These are phyloP conservation scores for Aspergillus cavernicola DNA, from an alignment of 495 filamentous ascomycete species.

Conservation along the genomic window DNA sequence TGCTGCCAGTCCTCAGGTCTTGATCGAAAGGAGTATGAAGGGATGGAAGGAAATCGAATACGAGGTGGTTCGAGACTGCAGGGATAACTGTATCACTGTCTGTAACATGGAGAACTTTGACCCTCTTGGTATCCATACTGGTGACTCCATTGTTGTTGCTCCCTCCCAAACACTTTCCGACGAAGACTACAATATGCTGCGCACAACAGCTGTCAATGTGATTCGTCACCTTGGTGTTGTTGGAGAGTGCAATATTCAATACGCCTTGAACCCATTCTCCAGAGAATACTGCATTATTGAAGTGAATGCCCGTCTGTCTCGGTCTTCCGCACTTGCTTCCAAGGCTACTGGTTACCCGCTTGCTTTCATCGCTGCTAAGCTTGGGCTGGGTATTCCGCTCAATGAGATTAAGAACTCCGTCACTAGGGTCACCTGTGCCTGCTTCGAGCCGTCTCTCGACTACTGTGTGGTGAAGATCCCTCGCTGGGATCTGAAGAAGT, in stretches of 20 bases:
- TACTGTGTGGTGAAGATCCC: slow-evolving; percentile 99
- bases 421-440: slow-evolving; percentile 92
- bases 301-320: slow-evolving; percentile 95
- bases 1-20: slow-evolving; percentile 89
- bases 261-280: slow-evolving; percentile 94
- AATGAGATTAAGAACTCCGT: slow-evolving; percentile 97
- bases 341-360: slow-evolving; percentile 98
- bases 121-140: slow-evolving; percentile 95
- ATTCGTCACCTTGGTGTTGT: slow-evolving; percentile 96
- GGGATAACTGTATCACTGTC: slow-evolving; percentile 98
- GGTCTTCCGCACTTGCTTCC: slow-evolving; percentile 93
- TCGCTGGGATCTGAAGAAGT: slow-evolving; percentile 98
- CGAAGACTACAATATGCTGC: slow-evolving; percentile 99
- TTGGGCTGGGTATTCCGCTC: slow-evolving; percentile 89
- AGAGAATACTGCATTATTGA: slow-evolving; percentile 98
- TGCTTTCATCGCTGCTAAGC: slow-evolving; percentile 93
- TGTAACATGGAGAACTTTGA: slow-evolving; percentile 99
- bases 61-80: slow-evolving; percentile 92
- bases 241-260: slow-evolving; percentile 98
- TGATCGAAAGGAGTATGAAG: slow-evolving; percentile 98
- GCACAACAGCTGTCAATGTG: slow-evolving; percentile 97
- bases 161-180: slow-evolving; percentile 96
- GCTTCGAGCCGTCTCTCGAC: slow-evolving; percentile 98
- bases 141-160: slow-evolving; percentile 97
- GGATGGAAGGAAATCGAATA: slow-evolving; percentile 99